Evolutionary conservation across 495 filamentous ascomycete species (phyloP).

Genomic region (Neurospora africana): DNA sequence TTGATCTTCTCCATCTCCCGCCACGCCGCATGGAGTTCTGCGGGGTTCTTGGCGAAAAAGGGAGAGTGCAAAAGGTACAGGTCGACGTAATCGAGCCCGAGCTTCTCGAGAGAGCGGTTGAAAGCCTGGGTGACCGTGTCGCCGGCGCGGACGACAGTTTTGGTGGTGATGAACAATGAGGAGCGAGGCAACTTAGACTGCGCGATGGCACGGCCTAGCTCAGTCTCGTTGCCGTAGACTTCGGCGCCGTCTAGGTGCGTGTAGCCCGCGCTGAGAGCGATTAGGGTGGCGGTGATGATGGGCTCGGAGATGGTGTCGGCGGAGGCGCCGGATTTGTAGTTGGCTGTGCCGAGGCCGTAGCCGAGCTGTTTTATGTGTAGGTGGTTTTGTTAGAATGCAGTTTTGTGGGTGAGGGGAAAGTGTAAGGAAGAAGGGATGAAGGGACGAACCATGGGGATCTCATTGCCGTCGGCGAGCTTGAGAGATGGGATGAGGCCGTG

Average conservation of each 20-base stretch:
- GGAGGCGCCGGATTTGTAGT: slow-evolving; percentile 25
- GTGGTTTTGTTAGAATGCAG: background rate
- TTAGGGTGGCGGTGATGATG: slow-evolving; percentile 51
- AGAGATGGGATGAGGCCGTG: slow-evolving; percentile 28
- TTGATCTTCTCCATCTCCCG: slow-evolving; percentile 65
- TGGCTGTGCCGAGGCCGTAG: slow-evolving; percentile 53
- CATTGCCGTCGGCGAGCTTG: slow-evolving; percentile 62
- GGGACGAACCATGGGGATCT: slow-evolving; percentile 56
- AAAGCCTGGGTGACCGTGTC: slow-evolving; percentile 57
- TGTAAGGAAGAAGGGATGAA: background rate
- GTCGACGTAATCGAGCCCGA: slow-evolving; percentile 74
- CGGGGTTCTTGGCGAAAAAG: slow-evolving; percentile 52
- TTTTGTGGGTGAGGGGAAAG: background rate
- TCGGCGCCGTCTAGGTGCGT: slow-evolving; percentile 73
- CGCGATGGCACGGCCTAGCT: slow-evolving; percentile 65
- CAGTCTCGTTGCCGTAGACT: slow-evolving; percentile 69
- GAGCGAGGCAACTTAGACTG: slow-evolving; percentile 53
- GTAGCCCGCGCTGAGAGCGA: slow-evolving; percentile 61
- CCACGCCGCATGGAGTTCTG: slow-evolving; percentile 62
- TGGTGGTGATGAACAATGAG: slow-evolving; percentile 69
- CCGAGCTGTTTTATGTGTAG: slow-evolving; percentile 42
- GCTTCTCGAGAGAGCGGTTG: slow-evolving; percentile 57
- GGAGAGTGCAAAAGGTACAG: slow-evolving; percentile 76
- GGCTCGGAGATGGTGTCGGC: slow-evolving; percentile 32
- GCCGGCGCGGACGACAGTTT: slow-evolving; percentile 45